A percentile compares a stretch with the other conserved stretches of the same genome.
phyloP scores from a whole-genome alignment of 2,329 filamentous ascomycete genomes.

The Aureobasidium musti region DNA sequence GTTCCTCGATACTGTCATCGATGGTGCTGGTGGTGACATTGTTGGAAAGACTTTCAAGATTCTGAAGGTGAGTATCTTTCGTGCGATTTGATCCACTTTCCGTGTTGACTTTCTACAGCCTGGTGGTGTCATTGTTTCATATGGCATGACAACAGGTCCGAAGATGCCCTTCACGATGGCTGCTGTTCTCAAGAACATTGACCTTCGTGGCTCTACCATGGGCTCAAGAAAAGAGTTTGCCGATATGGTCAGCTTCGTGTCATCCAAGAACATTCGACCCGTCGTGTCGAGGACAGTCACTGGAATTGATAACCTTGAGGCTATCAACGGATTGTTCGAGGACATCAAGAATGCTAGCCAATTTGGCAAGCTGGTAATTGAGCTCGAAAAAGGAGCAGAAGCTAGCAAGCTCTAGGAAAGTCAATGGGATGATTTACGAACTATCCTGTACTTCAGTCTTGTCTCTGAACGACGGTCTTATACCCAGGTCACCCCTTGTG shows the following conservation, averaged over 20 bases:
- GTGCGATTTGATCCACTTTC: background rate
- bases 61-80: constrained; percentile 58
- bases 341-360: constrained; percentile 85
- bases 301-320: constrained; percentile 71
- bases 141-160: constrained; percentile 87
- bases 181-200: constrained; percentile 83
- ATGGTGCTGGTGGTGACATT: constrained; percentile 86
- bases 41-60: constrained; percentile 67
- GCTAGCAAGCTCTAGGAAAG: constrained; percentile 37
- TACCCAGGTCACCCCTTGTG: too few species aligned
- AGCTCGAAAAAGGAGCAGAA: constrained; percentile 40
- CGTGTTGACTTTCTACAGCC: constrained; percentile 43
- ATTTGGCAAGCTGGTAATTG: constrained; percentile 90
- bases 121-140: constrained; percentile 80
- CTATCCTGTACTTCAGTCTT: too few species aligned
- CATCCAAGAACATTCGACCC: constrained; percentile 69
- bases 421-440: background rate
- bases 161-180: constrained; percentile 85
- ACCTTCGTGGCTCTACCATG: constrained; percentile 86
- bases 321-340: constrained; percentile 78
- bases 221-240: constrained; percentile 83
- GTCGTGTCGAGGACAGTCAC: constrained; percentile 71
- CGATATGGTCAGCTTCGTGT: constrained; percentile 87
- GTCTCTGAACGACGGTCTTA: background rate
- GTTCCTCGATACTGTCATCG: constrained; percentile 79